phyloP scores from a whole-genome alignment of 306 rosid species.

The Dryas drummondii region DNA sequence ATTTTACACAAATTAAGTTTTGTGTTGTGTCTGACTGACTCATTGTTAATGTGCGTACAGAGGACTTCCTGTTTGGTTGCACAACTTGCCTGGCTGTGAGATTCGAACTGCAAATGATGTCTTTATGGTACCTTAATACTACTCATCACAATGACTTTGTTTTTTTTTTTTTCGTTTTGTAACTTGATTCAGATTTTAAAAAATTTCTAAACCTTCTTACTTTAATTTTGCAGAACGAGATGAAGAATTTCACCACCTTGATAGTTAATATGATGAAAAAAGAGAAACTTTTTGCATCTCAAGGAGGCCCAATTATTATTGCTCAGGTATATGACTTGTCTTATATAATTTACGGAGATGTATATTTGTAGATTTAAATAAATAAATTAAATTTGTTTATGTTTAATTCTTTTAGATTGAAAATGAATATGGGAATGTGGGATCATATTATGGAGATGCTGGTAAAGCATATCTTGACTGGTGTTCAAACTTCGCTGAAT shows the following conservation, averaged over 20 bases:
- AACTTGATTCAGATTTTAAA: not conserved
- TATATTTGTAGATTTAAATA: too few species aligned
- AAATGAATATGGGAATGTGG: slow-evolving; percentile 57
- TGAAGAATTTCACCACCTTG: slow-evolving; percentile 53
- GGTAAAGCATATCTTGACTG: slow-evolving; percentile 52
- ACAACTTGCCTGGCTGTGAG: slow-evolving; percentile 50
- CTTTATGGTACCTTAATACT: slow-evolving; percentile 36
- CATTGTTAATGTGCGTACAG: slow-evolving; percentile 8
- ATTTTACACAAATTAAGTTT: too few species aligned
- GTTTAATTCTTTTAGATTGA: slow-evolving; percentile 34
- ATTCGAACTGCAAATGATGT: slow-evolving; percentile 44
- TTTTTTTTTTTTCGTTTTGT: too few species aligned
- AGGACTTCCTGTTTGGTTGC: slow-evolving; percentile 61
- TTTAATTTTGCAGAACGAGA: slow-evolving; percentile 38
- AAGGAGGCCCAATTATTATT: slow-evolving; percentile 56
- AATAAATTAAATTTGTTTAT: not conserved
- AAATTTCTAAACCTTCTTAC: not conserved
- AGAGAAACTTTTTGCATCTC: slow-evolving; percentile 58
- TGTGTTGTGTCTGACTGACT: too few species aligned
- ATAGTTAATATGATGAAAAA: slow-evolving; percentile 47
- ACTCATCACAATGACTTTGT: not conserved
- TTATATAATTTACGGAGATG: not conserved
- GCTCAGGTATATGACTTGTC: slow-evolving; percentile 35
- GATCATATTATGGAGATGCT: slow-evolving; percentile 45
- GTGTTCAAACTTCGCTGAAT: slow-evolving; percentile 52